phyloP scores from a whole-genome alignment of 1,284 basidiomycete genomes.

The Irpex sp. region DNA sequence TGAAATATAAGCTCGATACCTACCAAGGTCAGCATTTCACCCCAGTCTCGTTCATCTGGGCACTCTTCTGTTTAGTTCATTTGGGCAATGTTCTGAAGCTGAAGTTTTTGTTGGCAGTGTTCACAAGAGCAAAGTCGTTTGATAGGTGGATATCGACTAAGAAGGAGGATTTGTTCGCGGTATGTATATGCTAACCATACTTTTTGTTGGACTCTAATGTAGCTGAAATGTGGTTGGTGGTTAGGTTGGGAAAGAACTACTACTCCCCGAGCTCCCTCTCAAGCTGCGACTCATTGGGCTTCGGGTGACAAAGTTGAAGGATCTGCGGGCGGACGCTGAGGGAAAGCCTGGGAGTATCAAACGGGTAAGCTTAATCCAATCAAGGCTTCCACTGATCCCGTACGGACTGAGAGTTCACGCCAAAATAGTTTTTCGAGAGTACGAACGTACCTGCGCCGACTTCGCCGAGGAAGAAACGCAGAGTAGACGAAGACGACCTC shows the following conservation, averaged over 20 bases:
- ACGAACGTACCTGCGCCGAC: constrained; percentile 29
- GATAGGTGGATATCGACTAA: constrained; percentile 67
- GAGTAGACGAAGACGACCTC: constrained; percentile 6
- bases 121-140: constrained; percentile 79
- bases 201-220: background rate
- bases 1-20: constrained; percentile 80
- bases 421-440: constrained; percentile 53
- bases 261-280: constrained; percentile 75
- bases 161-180: constrained; percentile 77
- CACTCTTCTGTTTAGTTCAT: no score
- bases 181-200: constrained; percentile 32
- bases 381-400: no score
- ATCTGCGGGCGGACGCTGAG: constrained; percentile 53
- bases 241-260: constrained; percentile 74
- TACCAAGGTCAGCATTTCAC: constrained; percentile 53
- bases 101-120: constrained; percentile 44
- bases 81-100: background rate
- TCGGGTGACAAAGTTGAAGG: constrained; percentile 81
- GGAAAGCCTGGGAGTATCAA: constrained; percentile 53
- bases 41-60: background rate
- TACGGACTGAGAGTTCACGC: background rate
- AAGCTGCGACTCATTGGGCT: constrained; percentile 79
- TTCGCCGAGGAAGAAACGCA: constrained; percentile 38
- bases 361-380: constrained; percentile 38
- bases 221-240: background rate